phyloP scores from a whole-genome alignment of 495 filamentous ascomycete genomes.

The Peziza echinospora region DNA sequence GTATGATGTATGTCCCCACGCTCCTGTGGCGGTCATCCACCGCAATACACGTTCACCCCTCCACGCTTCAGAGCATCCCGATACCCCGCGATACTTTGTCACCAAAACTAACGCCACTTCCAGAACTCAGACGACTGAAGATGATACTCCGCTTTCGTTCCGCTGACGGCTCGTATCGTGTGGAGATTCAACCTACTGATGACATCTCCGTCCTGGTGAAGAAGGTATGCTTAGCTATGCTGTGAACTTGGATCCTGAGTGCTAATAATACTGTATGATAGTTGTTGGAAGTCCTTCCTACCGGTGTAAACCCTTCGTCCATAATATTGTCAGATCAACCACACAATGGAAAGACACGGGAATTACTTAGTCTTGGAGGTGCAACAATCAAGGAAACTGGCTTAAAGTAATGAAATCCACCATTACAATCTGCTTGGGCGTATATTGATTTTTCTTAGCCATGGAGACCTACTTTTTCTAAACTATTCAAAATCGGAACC shows the following conservation, averaged over 20 bases:
- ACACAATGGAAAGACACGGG: not conserved
- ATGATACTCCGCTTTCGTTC: slow-evolving; percentile 52
- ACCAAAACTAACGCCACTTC: no score
- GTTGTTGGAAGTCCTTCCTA: slow-evolving; percentile 7
- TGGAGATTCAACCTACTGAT: slow-evolving; percentile 37
- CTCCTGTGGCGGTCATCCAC: no score
- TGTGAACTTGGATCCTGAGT: not conserved
- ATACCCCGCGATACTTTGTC: no score
- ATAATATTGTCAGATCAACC: slow-evolving; percentile 27
- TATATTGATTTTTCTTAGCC: slow-evolving; percentile 45
- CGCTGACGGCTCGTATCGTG: slow-evolving; percentile 47
- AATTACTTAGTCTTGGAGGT: not conserved
- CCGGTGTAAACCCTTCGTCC: slow-evolving; percentile 15
- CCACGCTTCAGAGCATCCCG: no score
- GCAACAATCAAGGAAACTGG: not conserved
- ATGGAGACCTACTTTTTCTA: slow-evolving; percentile 78
- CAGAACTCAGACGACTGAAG: slow-evolving; percentile 3
- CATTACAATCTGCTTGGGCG: slow-evolving; percentile 56
- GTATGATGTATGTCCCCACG: no score
- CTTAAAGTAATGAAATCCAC: slow-evolving; percentile 16
- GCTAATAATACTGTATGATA: not conserved
- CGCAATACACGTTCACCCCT: no score
- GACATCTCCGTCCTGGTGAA: slow-evolving; percentile 30
- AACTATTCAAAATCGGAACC: slow-evolving; percentile 39
- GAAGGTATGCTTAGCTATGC: slow-evolving; percentile 21